Evolutionary conservation across 2,329 filamentous ascomycete species (phyloP), one percentile per base, ranked within the genome.

Genomic region (Phyllosticta paracitricarpa): DNA sequence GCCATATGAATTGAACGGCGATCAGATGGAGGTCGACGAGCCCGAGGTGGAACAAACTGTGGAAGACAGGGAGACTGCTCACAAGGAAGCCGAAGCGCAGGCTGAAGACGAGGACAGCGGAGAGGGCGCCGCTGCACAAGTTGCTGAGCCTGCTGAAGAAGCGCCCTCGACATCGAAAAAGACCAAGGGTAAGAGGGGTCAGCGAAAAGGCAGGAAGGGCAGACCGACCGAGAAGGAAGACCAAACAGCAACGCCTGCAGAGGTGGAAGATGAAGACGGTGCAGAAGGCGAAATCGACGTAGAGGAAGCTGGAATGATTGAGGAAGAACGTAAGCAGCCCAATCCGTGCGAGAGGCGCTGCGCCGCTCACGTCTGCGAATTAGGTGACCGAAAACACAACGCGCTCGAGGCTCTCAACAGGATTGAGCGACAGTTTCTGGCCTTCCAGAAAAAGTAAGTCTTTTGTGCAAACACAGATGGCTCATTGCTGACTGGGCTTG

Each of bases 351-450:
- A 30, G 28, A 30, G 3, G 28, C 28, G 28, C 5, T 8, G 28
- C 28, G 9, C 28, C 28, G 28, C 12, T 22, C 25, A 40, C 35
- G 14, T 26, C 59, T 53, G 59, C 25, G 9, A 5, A 17, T 10
- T 22, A 65, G 84, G 89, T 68, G 86, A 85, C 70, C 60, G 60
- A 22, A 94, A 93, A 76, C 86, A 86, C 69, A 83, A 84, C 35
- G 92, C 92, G 0, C 87, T 92, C 70, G 89, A 91, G 61, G 85
- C 91, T 66, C 82, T 97, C 67, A 81, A 84, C 19, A 83, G 84
- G 19, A 88, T 99, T 53, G 93, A 97, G 72, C 88, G 88, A 72
- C 89, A 94, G 70, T 99, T 99, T 76, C 85, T 87, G 63, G 83
- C 88, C 19, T 89, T 97, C 70, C 84, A 91, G 68, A 91, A 91